A percentile compares a stretch with the other conserved stretches of the same genome.
These are phyloP conservation scores for Paramecium biaurelia DNA, from an alignment of 73 alveolate genomes.

Conservation along the genomic window DNA sequence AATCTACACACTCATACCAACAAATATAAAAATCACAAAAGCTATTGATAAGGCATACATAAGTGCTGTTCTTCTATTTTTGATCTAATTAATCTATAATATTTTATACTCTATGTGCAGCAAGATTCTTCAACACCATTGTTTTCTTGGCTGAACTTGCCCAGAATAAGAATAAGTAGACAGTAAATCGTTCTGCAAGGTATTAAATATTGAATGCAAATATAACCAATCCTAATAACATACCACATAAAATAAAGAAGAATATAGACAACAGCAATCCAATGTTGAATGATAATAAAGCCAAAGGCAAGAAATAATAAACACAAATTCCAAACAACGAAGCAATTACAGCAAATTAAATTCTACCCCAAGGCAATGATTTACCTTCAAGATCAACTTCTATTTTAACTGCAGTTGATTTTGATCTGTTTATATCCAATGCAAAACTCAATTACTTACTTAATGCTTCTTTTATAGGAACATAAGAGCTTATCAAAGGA, in stretches of 20 bases:
- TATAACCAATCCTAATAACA: slow-evolving; percentile 91
- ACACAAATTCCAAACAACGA: slow-evolving; percentile 94
- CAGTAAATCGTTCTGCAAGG: slow-evolving; percentile 78
- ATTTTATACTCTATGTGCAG: slow-evolving; percentile 84
- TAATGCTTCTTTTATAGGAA: slow-evolving; percentile 75
- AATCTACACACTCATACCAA: slow-evolving; percentile 78
- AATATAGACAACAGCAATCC: slow-evolving; percentile 87
- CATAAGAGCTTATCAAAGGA: slow-evolving; percentile 73
- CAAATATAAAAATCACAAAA: slow-evolving; percentile 85
- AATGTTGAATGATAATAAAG: slow-evolving; percentile 85
- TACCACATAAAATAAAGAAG: slow-evolving; percentile 91
- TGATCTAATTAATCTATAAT: not conserved
- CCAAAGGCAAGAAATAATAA: slow-evolving; percentile 93
- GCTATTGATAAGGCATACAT: slow-evolving; percentile 93
- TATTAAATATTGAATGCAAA: slow-evolving; percentile 86
- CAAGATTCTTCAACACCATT: slow-evolving; percentile 87
- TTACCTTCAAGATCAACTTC: slow-evolving; percentile 46
- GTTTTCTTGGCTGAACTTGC: slow-evolving; percentile 80
- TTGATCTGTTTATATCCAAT: slow-evolving; percentile 72
- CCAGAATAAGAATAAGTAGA: slow-evolving; percentile 78
- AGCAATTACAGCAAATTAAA: slow-evolving; percentile 84
- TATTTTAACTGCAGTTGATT: slow-evolving; percentile 72
- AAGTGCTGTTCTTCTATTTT: slow-evolving; percentile 92
- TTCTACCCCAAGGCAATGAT: slow-evolving; percentile 55
- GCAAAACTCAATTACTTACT: slow-evolving; percentile 73